These are phyloP conservation scores for Tulasnella sp. DNA, from an alignment of 768 basidiomycete species.

Conservation along the genomic window DNA sequence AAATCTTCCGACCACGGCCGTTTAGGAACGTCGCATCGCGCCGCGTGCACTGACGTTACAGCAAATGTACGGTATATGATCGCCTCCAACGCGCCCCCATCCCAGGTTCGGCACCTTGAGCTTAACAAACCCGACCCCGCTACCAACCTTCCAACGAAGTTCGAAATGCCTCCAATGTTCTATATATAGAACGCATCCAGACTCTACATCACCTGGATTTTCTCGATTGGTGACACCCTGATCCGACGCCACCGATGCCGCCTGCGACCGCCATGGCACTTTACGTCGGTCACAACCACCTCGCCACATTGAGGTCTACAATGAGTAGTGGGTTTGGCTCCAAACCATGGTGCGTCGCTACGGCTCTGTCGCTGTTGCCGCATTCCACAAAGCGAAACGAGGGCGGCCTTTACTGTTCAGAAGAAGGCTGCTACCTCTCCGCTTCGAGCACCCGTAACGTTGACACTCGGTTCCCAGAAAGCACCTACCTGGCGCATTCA, in stretches of 20 bases:
- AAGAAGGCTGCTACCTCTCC: too few relatives aligned
- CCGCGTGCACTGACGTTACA: background rate
- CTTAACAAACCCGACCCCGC: conserved; percentile 5
- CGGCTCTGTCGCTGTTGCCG: too few relatives aligned
- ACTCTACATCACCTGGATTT: background rate
- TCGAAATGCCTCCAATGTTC: background rate
- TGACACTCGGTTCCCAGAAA: too few relatives aligned
- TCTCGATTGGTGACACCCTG: conserved; percentile 22
- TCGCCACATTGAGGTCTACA: too few relatives aligned
- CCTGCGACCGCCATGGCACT: background rate
- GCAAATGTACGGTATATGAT: background rate
- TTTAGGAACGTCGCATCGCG: background rate
- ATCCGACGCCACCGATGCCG: background rate
- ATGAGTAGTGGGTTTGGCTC: too few relatives aligned
- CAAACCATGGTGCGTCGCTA: too few relatives aligned
- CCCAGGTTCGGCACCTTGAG: background rate
- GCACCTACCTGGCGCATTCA: too few relatives aligned
- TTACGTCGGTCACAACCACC: background rate
- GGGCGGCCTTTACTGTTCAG: too few relatives aligned
- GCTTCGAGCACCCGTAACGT: too few relatives aligned
- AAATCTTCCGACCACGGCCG: background rate
- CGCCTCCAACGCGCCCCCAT: conserved; percentile 26
- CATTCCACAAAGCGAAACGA: too few relatives aligned
- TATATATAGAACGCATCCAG: background rate
- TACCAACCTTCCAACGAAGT: conserved; percentile 4